phyloP scores from a whole-genome alignment of 2,329 filamentous ascomycete genomes.

The Ceratocystis colombiana region DNA sequence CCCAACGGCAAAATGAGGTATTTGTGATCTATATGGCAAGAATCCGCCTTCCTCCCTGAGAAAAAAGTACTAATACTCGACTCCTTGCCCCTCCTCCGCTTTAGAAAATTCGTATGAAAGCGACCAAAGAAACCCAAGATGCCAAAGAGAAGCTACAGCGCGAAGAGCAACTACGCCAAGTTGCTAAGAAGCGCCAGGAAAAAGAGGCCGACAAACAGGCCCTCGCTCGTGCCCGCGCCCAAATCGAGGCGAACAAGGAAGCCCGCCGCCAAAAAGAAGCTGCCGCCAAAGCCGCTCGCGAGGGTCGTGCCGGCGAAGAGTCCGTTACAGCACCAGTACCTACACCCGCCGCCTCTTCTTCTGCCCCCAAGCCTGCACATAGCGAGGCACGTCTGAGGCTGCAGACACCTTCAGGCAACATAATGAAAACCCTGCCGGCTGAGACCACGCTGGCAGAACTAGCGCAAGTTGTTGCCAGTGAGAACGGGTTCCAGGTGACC shows the following conservation, averaged over 20 bases:
- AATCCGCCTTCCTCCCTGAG: slow-evolving; percentile 14
- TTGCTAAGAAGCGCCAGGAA: slow-evolving; percentile 73
- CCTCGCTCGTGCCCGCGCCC: slow-evolving; percentile 79
- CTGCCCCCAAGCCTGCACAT: slow-evolving; percentile 56
- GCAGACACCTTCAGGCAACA: slow-evolving; percentile 61
- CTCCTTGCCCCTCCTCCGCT: background rate
- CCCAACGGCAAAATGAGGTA: slow-evolving; percentile 77
- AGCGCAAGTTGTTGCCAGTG: slow-evolving; percentile 60
- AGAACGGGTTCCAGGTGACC: slow-evolving; percentile 58
- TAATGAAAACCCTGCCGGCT: slow-evolving; percentile 79
- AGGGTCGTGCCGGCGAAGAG: slow-evolving; percentile 51
- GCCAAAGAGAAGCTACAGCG: slow-evolving; percentile 78
- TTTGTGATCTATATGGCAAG: background rate
- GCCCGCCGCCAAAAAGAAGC: slow-evolving; percentile 79
- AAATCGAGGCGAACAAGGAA: slow-evolving; percentile 90
- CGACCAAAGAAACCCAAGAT: slow-evolving; percentile 79
- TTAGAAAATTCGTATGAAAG: slow-evolving; percentile 68
- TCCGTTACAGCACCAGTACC: slow-evolving; percentile 36
- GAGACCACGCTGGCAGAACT: slow-evolving; percentile 92
- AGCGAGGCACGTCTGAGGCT: slow-evolving; percentile 73
- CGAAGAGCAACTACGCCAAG: slow-evolving; percentile 89
- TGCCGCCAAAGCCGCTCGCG: slow-evolving; percentile 72
- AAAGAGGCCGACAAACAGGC: slow-evolving; percentile 77
- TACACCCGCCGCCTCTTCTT: slow-evolving; percentile 37
- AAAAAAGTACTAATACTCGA: background rate